Conservation (phyloP, 164 flowering plant genomes). For the Saururus chinensis region DNA sequence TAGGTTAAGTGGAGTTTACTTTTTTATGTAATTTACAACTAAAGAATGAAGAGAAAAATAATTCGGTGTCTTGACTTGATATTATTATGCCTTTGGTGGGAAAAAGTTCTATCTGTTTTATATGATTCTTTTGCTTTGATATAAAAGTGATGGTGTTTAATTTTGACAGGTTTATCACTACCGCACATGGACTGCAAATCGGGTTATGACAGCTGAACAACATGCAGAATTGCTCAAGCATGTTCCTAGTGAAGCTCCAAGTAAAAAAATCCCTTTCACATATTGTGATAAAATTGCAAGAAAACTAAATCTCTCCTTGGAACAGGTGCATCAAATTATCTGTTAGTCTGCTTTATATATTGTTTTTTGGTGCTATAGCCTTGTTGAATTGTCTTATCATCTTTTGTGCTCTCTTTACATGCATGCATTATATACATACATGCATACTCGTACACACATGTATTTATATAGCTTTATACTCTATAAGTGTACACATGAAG, state of each 20-base stretch:
- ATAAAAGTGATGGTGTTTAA: neutral
- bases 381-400: neutral
- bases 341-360: neutral
- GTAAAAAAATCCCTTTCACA: constrained; percentile 44
- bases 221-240: constrained; percentile 66
- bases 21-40: too few relatives aligned
- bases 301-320: constrained; percentile 66
- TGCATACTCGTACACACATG: too few relatives aligned
- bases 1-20: too few relatives aligned
- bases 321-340: constrained; percentile 47
- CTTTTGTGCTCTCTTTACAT: neutral
- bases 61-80: too few relatives aligned
- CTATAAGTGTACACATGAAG: too few relatives aligned
- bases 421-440: too few relatives aligned
- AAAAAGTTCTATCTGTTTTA: too few relatives aligned
- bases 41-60: too few relatives aligned
- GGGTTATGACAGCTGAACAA: constrained; percentile 81
- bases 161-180: constrained; percentile 42
- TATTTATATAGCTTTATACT: too few relatives aligned
- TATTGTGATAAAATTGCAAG: constrained; percentile 69
- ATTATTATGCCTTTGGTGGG: too few relatives aligned
- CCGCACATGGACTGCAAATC: constrained; percentile 71
- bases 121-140: too few relatives aligned
- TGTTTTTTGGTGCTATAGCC: neutral
- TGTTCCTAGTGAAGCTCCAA: constrained; percentile 29